Evolutionary conservation across 2,329 filamentous ascomycete genomes (phyloP), one percentile per base, ranked within the genome.

Genomic region (Cladosporium sp.): DNA sequence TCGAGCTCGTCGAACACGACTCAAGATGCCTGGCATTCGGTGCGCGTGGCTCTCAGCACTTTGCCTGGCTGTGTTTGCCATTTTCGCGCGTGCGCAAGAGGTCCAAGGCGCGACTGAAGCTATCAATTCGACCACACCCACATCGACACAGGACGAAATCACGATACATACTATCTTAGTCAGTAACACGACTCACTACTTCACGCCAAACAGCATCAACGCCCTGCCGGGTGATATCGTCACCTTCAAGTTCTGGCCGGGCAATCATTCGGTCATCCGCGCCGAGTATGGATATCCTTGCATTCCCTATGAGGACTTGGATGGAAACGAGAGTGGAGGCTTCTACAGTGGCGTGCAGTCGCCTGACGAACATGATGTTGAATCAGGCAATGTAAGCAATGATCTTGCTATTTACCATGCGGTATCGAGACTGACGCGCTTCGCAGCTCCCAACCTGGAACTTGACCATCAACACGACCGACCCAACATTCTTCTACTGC

Each of bases 401-500:
- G 16, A 7, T 23, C 8, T 21, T 6, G 10, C 5, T 8, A n/a
- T 33, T 3, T 21, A 3, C 10, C 21, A 12, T 4, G n/a, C 2
- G 16, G 28, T 10, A n/a, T 31, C 7, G 29, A 55, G 7, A 33
- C 52, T 55, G 28, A 55, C 21, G 52, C 2, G 4, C 5, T 57
- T 49, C 11, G 55, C 46, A 72, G 68, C 65, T 68, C 10, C 69
- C 71, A 28, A 70, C 68, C 12, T 76, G 72, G 71, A 76, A 76
- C 40, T 56, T 76, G 14, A 75, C 73, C 23, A 79, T 91, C 65
- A 89, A 90, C 70, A 80, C 88, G 68, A 88, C 87, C 0, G 76
- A 84, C 26, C 88, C 89, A 0, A 84, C 88, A 18, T 91, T 89
- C 74, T 90, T 85, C 76, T 92, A 91, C 75, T 92, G 89, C 68